Evolutionary conservation across 306 rosid species (phyloP).

Genomic region (Casuarina glauca): DNA sequence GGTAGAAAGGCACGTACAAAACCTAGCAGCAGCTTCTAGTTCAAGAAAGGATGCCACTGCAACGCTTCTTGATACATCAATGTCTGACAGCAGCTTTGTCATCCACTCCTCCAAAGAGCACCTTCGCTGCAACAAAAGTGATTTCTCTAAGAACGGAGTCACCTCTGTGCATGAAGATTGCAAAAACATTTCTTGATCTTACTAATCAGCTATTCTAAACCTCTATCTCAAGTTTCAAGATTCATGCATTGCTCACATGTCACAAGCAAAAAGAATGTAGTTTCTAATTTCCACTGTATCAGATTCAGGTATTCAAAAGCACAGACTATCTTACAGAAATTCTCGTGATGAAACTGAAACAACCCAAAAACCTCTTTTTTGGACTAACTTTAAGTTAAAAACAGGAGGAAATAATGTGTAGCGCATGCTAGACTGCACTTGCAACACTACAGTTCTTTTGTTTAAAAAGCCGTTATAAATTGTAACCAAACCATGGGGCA

Average conservation of each 20-base stretch:
- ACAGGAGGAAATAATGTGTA: not conserved
- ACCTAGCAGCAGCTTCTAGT: conserved; percentile 97
- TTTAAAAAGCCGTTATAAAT: not conserved
- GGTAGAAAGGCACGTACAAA: conserved; percentile 68
- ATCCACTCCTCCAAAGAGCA: conserved; percentile 97
- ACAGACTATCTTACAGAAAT: not conserved
- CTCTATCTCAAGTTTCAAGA: not conserved
- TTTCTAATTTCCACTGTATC: not conserved
- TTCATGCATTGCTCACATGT: conserved; percentile 1
- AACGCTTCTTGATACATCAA: conserved; percentile 87
- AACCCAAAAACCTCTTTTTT: not conserved
- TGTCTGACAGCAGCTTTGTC: conserved; percentile 81
- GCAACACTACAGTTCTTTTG: not conserved
- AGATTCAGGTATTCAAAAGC: not conserved
- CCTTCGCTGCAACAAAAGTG: conserved; percentile 82
- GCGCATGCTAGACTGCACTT: not conserved
- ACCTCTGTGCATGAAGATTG: conserved; percentile 18
- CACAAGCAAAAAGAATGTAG: not conserved
- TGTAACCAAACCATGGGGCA: not conserved
- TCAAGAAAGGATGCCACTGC: conserved; percentile 94
- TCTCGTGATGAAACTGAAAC: not conserved
- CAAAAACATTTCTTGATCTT: conserved; percentile 16
- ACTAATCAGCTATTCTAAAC: not conserved
- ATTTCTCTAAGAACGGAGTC: conserved; percentile 31
- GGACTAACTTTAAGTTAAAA: not conserved